These are phyloP conservation scores for Solanum sitiens DNA, from an alignment of 257 asterid species.

Conservation along the genomic window DNA sequence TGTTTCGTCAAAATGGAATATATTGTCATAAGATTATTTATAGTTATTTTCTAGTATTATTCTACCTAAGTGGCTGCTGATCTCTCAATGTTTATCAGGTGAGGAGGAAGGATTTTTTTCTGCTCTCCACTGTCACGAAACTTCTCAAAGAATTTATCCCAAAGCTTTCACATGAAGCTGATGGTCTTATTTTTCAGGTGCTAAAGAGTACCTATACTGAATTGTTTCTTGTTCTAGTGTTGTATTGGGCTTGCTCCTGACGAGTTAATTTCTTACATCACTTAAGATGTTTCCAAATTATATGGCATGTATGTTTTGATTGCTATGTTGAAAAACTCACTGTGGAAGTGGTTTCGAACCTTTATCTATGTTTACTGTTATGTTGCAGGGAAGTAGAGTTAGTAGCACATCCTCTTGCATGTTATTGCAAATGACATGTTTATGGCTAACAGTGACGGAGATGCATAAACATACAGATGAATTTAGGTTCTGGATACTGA, in stretches of 20 bases:
- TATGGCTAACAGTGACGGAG: background rate
- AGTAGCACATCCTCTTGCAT: background rate
- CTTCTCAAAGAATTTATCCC: constrained; percentile 88
- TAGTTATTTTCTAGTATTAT: background rate
- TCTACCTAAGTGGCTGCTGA: constrained; percentile 12
- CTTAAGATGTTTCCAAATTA: background rate
- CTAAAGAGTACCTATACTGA: background rate
- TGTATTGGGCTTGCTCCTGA: background rate
- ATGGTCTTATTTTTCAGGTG: constrained; percentile 98
- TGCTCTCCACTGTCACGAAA: constrained; percentile 81
- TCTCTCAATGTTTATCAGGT: constrained; percentile 45
- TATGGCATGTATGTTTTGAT: background rate
- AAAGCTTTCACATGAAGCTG: constrained; percentile 91
- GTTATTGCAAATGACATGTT: background rate
- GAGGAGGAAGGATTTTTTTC: constrained; percentile 95
- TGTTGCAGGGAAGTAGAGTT: background rate
- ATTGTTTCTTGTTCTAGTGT: background rate
- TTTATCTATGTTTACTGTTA: background rate
- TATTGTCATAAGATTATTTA: background rate
- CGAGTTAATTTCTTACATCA: background rate
- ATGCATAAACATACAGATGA: background rate
- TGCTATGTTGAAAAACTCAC: background rate
- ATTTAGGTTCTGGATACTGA: background rate
- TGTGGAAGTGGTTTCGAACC: background rate
- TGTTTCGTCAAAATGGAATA: background rate